Percentiles rank a stretch among this genome's conserved stretches.
These are phyloP conservation scores for Penicillium argentinense DNA, from an alignment of 495 filamentous ascomycete species.

Conservation along the genomic window DNA sequence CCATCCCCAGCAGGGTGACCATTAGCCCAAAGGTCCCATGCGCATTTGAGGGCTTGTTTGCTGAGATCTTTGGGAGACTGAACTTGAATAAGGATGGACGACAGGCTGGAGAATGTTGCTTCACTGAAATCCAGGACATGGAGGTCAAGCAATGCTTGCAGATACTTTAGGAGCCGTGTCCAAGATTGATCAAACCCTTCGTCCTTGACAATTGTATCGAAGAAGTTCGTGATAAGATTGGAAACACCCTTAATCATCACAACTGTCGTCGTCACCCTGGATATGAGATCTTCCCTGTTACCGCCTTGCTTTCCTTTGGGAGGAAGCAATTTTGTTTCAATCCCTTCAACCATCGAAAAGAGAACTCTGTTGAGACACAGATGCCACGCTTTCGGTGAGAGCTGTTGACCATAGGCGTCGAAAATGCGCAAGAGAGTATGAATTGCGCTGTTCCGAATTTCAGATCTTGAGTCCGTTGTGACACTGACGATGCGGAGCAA, in stretches of 20 bases:
- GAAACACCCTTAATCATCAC: conserved; percentile 70
- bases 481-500: conserved; percentile 76
- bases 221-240: conserved; percentile 65
- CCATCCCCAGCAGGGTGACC: conserved; percentile 55
- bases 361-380: conserved; percentile 78
- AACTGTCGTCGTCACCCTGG: conserved; percentile 77
- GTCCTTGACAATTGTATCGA: conserved; percentile 58
- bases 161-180: conserved; percentile 65
- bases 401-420: conserved; percentile 80
- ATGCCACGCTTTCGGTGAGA: conserved; percentile 78
- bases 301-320: conserved; percentile 23
- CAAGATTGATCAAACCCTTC: conserved; percentile 62
- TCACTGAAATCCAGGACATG: conserved; percentile 67
- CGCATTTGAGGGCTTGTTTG: conserved; percentile 56
- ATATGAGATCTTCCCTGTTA: conserved; percentile 36
- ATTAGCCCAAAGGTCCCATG: conserved; percentile 73
- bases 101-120: conserved; percentile 66
- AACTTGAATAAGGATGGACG: conserved; percentile 62
- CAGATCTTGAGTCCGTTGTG: conserved; percentile 73
- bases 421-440: conserved; percentile 91
- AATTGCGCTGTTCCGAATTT: conserved; percentile 87
- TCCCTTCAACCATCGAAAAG: conserved; percentile 66
- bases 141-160: conserved; percentile 58
- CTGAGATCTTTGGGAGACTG: conserved; percentile 47
- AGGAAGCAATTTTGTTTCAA: conserved; percentile 25